Base-by-base conservation (phyloP, 371 early-diverging fungal genomes). In the Mortierella polycephala region DNA sequence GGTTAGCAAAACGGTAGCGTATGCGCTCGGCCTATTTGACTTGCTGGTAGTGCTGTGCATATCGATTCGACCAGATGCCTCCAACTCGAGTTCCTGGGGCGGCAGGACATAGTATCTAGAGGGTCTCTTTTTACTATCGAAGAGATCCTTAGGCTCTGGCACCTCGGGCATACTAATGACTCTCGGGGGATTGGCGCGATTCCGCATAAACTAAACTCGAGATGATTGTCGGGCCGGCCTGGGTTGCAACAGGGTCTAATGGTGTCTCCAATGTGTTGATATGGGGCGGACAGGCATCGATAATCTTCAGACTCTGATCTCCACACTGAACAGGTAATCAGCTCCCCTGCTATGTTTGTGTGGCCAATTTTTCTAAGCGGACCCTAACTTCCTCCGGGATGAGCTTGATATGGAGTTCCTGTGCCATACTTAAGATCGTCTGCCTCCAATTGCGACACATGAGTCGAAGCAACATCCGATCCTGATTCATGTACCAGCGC, bases 371-470 rank as follows among this genome's bases (percentile, higher is more conserved):
- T 11, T 44, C 52, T 47, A 60, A 66, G 52, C 1, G 45, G 42
- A 4, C 21, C 40, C 61, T 60, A 6, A 62, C 61, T 23, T 65
- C 72, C 23, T 71, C 72, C 1, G 61, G 10, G n/a, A 60, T 53
- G 11, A 71, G 60, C n/a, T 55, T 54, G 20, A 71, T 42, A 52
- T 65, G 41, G 13, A 71, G 39, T 18, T 71, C 66, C 45, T 62
- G 39, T 42, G 72, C 72, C 72, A 71, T 71, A 7, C 52, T 50
- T 12, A 71, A 59, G n/a, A 71, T 66, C 8, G 60, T 61, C 13
- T 65, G 47, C 30, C 66, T 71, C 72, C 72, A 71, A 18, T 60
- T 39, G 8, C 62, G 72, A 21, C 72, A 71, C 4, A 71, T 66
- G 12, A 66, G 57, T 18, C 66, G 66, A 6, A 71, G 57, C 13